A percentile compares a stretch with the other conserved stretches of the same genome.
Conservation (phyloP, 371 early-diverging fungal species). For the Quaeritorhiza haematococci region DNA sequence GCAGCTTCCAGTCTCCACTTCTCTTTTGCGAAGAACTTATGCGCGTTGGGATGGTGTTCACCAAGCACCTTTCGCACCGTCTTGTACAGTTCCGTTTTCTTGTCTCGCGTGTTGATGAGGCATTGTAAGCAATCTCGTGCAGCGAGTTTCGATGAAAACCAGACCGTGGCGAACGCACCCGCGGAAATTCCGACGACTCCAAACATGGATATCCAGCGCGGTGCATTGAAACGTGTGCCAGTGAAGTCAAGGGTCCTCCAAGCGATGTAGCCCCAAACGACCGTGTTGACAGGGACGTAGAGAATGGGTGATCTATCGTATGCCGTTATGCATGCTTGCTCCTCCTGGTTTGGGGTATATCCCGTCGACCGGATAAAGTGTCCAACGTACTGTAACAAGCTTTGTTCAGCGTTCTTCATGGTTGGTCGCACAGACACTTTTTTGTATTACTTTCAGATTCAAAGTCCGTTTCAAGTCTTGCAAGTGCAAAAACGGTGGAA, state of each 20-base stretch:
- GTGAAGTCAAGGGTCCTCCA: constrained; percentile 12
- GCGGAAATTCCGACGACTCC: constrained; percentile 12
- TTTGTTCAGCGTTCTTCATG: too few relatives aligned
- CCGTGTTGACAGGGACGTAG: constrained; percentile 12
- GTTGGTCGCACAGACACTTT: too few relatives aligned
- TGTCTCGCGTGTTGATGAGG: constrained; percentile 13
- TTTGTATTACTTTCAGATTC: too few relatives aligned
- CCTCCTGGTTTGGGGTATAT: constrained; percentile 2
- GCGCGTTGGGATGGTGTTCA: constrained; percentile 13
- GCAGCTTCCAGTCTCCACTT: too few relatives aligned
- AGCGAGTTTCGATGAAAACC: constrained; percentile 11
- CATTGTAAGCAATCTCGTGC: constrained; percentile 15
- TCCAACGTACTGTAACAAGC: too few relatives aligned
- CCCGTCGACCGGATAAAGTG: constrained; percentile 5
- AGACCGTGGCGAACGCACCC: constrained; percentile 16
- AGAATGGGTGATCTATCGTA: constrained; percentile 9
- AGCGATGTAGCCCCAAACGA: constrained; percentile 16
- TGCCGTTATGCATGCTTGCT: constrained; percentile 1
- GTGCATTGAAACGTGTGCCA: constrained; percentile 4
- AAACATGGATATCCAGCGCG: constrained; percentile 13
- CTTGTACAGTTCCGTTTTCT: constrained; percentile 13
- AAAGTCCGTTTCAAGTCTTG: too few relatives aligned
- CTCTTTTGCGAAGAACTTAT: constrained; percentile 5
- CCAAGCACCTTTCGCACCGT: constrained; percentile 3
- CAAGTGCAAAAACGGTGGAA: too few relatives aligned